Conservation (phyloP, 2,329 filamentous ascomycete genomes). For the Botrytis pseudocinerea region DNA sequence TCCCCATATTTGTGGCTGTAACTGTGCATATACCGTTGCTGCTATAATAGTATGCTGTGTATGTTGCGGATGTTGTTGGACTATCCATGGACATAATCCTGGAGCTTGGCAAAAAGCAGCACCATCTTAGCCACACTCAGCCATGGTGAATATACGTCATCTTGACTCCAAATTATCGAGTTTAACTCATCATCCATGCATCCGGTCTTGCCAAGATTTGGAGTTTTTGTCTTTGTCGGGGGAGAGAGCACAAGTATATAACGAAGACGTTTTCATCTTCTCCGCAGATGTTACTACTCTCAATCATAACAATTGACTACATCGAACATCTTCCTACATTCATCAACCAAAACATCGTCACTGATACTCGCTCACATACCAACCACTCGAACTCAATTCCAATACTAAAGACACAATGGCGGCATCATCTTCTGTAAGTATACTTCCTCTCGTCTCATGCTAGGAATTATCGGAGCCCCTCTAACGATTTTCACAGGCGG, state of each 20-base stretch:
- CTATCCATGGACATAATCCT: background rate
- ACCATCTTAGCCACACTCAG: background rate
- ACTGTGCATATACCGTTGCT: background rate
- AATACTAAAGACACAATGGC: background rate
- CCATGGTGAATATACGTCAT: background rate
- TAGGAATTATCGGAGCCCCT: too few species aligned
- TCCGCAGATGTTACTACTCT: background rate
- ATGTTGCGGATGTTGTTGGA: rapidly evolving
- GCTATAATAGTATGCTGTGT: background rate
- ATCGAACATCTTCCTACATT: background rate
- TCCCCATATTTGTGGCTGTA: conserved; percentile 4
- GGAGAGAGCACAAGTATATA: conserved; percentile 5
- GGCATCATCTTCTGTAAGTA: conserved; percentile 22
- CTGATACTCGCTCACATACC: background rate
- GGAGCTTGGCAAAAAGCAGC: background rate
- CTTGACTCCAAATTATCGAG: background rate
- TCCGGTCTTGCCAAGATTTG: background rate
- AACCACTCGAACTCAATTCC: background rate
- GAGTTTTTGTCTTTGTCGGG: background rate
- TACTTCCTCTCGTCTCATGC: background rate
- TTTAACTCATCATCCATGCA: background rate
- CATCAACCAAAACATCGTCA: background rate
- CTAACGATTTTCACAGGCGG: conserved; percentile 28
- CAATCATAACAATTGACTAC: background rate
- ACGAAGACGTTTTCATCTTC: background rate